These are phyloP conservation scores for Carex myosuroides DNA, from an alignment of 176 grass and related monocot genomes.

Conservation along the genomic window DNA sequence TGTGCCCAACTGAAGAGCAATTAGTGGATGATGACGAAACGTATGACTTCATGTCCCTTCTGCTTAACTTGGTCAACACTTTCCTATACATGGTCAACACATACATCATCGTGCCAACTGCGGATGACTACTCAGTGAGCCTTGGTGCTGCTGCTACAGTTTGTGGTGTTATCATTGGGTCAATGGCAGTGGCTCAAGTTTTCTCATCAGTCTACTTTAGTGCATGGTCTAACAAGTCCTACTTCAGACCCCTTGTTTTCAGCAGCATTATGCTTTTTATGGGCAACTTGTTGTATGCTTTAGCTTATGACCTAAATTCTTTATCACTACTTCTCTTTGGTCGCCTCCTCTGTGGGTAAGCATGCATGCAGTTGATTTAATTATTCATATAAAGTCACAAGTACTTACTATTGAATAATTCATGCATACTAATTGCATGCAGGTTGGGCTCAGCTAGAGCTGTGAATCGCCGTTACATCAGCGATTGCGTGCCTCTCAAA, in stretches of 20 bases:
- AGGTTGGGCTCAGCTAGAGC: conserved; percentile 88
- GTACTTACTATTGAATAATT: neutral
- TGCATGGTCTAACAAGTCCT: conserved; percentile 87
- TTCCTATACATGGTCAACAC: conserved; percentile 96
- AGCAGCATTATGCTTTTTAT: conserved; percentile 79
- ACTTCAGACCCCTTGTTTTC: conserved; percentile 86
- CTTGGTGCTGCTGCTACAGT: conserved; percentile 94
- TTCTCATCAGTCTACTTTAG: conserved; percentile 99
- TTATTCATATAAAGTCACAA: neutral
- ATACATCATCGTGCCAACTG: conserved; percentile 93
- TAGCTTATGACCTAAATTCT: conserved; percentile 83
- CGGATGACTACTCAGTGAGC: conserved; percentile 85
- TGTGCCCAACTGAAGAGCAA: conserved; percentile 38
- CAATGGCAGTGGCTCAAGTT: conserved; percentile 90
- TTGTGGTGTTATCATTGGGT: conserved; percentile 90
- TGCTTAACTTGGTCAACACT: conserved; percentile 70
- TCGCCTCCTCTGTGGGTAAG: conserved; percentile 80
- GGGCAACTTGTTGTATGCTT: conserved; percentile 74
- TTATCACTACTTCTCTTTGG: conserved; percentile 56
- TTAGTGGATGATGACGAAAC: conserved; percentile 43
- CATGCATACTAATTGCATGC: neutral
- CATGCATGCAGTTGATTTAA: neutral
- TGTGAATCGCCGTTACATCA: conserved; percentile 94
- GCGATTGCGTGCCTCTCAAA: conserved; percentile 85
- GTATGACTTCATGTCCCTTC: conserved; percentile 74